Evolutionary conservation across 768 basidiomycete genomes (phyloP), one percentile per base, ranked within the genome.

Genomic region (Mycena filopes): DNA sequence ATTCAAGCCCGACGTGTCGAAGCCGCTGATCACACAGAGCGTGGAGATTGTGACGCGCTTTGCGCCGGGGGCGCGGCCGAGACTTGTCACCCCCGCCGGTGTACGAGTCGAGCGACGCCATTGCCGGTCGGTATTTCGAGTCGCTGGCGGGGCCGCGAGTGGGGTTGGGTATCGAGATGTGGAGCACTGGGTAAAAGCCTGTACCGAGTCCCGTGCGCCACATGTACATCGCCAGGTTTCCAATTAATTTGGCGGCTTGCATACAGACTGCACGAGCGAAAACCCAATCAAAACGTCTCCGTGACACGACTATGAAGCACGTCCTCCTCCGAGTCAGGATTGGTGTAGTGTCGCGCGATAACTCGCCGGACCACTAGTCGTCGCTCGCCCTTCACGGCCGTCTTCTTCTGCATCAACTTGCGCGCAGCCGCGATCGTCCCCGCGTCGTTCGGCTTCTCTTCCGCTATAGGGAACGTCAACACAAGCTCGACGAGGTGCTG

Each of bases 31-130:
- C 47, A 64, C 46, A 9, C 51, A 60, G 36, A 28, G 33, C n/a
- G 67, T 68, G 31, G 56, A 68, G 23, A 60, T 68, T 28, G 62
- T 60, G 31, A 68, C 67, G 21, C 31, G 62, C 21, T 63, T 45
- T 26, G 36, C 62, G n/a, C 53, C 53, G 7, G 67, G 67, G 10
- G 29, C 36, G n/a, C 61, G 62, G 23, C 54, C 49, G 45, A 29
- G 11, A 4, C 23, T 31, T 0, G 13, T n/a, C 45, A 4, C 59
- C 33, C 2, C 20, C 36, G 11, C 63, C 63, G 2, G 45, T 29
- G 26, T 40, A 46, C 38, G 51, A 58, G 21, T 41, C 55, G 9
- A 40, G 28, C 26, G 56, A 64, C 28, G 29, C 56, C 9, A 1
- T 42, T 2, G 57, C 54, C 18, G 28, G 47, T 15, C 28, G 45